A percentile compares a stretch with the other conserved stretches of the same genome.
phyloP scores from a whole-genome alignment of 768 basidiomycete species.

The Mycena floridula region DNA sequence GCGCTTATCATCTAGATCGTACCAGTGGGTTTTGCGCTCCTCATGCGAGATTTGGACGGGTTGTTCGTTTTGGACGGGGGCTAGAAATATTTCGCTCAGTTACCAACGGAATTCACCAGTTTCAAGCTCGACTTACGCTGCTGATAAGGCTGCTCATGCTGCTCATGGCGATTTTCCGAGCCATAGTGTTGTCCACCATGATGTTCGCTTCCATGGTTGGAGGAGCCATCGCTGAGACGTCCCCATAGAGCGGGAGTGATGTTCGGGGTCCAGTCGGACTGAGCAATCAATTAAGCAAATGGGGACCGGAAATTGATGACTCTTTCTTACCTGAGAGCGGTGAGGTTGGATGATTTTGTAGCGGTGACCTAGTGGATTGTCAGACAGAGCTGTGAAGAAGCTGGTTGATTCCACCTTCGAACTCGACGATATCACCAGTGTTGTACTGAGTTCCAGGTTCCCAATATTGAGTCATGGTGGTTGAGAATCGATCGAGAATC shows the following conservation, averaged over 20 bases:
- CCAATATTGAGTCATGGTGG: slow-evolving; percentile 44
- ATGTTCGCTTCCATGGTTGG: neutral
- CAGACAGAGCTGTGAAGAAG: slow-evolving; percentile 1
- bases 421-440: slow-evolving; percentile 47
- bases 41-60: slow-evolving; percentile 28
- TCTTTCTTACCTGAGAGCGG: slow-evolving; percentile 52
- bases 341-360: slow-evolving; percentile 76
- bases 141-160: neutral
- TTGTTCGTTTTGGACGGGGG: slow-evolving; percentile 13
- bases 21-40: slow-evolving; percentile 51
- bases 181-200: too few species aligned
- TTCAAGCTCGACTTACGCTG: neutral
- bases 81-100: slow-evolving; percentile 1
- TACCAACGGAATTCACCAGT: neutral
- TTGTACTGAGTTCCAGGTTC: slow-evolving; percentile 59
- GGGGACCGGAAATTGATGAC: too few species aligned
- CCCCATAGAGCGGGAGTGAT: slow-evolving; percentile 67
- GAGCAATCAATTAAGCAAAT: too few species aligned
- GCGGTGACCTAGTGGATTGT: slow-evolving; percentile 30
- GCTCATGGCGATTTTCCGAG: neutral
- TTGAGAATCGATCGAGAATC: neutral
- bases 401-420: slow-evolving; percentile 34
- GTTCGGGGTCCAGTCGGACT: slow-evolving; percentile 67
- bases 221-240: slow-evolving; percentile 30
- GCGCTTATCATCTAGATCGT: slow-evolving; percentile 42